Percentiles rank a stretch among this genome's conserved stretches.
phyloP scores from a whole-genome alignment of 345 rosid species.

The Salix exigua region DNA sequence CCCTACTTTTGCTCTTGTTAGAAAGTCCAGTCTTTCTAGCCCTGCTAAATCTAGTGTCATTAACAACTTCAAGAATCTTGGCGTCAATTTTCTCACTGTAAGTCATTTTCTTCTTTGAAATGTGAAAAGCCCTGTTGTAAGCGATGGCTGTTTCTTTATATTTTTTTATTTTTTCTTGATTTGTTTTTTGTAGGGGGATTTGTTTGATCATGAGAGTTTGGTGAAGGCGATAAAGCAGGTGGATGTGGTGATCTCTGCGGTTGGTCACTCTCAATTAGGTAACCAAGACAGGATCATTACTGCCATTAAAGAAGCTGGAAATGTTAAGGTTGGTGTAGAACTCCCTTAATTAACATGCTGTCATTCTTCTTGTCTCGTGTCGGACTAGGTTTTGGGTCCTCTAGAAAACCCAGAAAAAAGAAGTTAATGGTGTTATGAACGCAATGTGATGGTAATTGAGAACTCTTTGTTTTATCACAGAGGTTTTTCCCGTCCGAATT shows the following conservation, averaged over 20 bases:
- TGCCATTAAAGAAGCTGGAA: slow-evolving; percentile 86
- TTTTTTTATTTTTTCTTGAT: background rate
- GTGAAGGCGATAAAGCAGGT: slow-evolving; percentile 67
- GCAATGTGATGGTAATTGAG: too few relatives aligned
- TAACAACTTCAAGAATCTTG: slow-evolving; percentile 6
- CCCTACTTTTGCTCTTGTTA: slow-evolving; percentile 10
- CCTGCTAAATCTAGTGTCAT: slow-evolving; percentile 4
- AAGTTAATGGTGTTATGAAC: too few relatives aligned
- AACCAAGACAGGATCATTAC: slow-evolving; percentile 76
- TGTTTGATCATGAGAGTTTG: slow-evolving; percentile 61
- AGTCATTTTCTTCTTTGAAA: background rate
- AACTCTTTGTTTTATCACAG: slow-evolving; percentile 15
- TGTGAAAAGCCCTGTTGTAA: too few relatives aligned
- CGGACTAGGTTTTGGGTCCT: too few relatives aligned
- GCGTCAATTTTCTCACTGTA: slow-evolving; percentile 11
- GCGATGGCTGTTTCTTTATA: background rate
- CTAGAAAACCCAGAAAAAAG: too few relatives aligned
- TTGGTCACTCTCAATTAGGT: slow-evolving; percentile 43
- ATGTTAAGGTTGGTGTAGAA: slow-evolving; percentile 48
- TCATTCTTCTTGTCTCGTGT: background rate
- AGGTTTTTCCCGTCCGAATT: slow-evolving; percentile 74
- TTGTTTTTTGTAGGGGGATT: slow-evolving; percentile 41
- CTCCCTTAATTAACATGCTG: background rate
- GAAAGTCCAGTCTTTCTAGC: slow-evolving; percentile 11
- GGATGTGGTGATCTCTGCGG: slow-evolving; percentile 75